Evolutionary conservation across 176 grass and related monocot genomes (phyloP).

Genomic region (Stipa capillata): DNA sequence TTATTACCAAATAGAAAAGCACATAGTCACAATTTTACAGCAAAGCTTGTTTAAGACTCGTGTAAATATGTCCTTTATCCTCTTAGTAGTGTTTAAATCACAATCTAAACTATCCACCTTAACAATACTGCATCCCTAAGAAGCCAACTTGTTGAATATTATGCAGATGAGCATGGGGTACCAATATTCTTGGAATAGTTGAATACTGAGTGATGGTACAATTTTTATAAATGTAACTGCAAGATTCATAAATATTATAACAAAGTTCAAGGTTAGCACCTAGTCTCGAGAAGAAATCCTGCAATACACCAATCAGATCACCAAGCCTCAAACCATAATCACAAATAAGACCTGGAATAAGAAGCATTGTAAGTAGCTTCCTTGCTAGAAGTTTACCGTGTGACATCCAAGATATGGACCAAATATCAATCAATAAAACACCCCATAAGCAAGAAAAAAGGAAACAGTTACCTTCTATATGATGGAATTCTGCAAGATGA

Average conservation of each 20-base stretch:
- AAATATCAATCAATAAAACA: not conserved
- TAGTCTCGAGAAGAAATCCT: slow-evolving; percentile 91
- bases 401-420: not conserved
- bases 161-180: not conserved
- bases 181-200: not conserved
- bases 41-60: not conserved
- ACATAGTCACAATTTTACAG: not conserved
- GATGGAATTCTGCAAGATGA: slow-evolving; percentile 98
- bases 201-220: not conserved
- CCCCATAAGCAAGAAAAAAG: not conserved
- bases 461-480: slow-evolving; percentile 73
- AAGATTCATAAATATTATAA: slow-evolving; percentile 4
- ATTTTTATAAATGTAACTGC: not conserved
- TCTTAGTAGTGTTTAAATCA: not conserved
- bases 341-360: slow-evolving; percentile 75
- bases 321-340: slow-evolving; percentile 86
- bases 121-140: not conserved
- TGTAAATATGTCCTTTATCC: not conserved
- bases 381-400: not conserved
- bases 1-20: not conserved
- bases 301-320: slow-evolving; percentile 89
- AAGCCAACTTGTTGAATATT: not conserved
- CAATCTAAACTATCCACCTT: not conserved
- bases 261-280: slow-evolving; percentile 28
- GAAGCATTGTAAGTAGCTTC: slow-evolving; percentile 8